These are phyloP conservation scores for Macrophomina pseudophaseolina DNA, from an alignment of 2,329 filamentous ascomycete species.

Conservation along the genomic window DNA sequence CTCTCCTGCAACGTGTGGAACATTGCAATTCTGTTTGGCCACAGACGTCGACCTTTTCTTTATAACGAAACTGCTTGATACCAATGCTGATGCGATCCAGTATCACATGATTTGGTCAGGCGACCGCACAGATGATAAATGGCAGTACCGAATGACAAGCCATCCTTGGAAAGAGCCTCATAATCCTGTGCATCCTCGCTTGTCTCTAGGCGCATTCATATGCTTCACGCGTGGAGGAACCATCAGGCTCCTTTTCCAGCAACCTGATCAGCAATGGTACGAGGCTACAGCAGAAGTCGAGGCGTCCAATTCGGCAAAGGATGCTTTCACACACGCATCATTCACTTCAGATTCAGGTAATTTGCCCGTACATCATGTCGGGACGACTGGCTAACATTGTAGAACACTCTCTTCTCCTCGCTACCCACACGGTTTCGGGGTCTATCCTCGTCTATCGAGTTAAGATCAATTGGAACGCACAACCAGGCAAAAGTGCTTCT, in stretches of 20 bases:
- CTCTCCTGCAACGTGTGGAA: background rate
- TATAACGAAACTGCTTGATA: background rate
- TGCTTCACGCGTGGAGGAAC: conserved; percentile 76
- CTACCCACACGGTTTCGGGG: conserved; percentile 70
- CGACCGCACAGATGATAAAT: conserved; percentile 54
- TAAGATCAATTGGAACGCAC: conserved; percentile 74
- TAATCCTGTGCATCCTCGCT: conserved; percentile 62
- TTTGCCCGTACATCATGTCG: conserved; percentile 14
- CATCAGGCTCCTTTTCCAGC: conserved; percentile 78
- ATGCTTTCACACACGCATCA: conserved; percentile 46
- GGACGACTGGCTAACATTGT: conserved; percentile 29
- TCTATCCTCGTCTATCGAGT: conserved; percentile 77
- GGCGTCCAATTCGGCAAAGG: conserved; percentile 67
- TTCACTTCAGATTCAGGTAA: conserved; percentile 71
- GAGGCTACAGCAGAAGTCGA: conserved; percentile 77
- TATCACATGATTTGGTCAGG: conserved; percentile 47
- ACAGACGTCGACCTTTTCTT: background rate
- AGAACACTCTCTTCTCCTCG: conserved; percentile 64
- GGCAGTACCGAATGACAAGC: conserved; percentile 71
- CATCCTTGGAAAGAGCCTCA: conserved; percentile 72
- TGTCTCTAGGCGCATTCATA: conserved; percentile 66
- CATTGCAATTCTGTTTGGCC: no score
- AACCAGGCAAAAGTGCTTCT: conserved; percentile 57
- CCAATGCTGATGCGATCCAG: conserved; percentile 32
- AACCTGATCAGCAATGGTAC: conserved; percentile 72